Evolutionary conservation across 2,329 filamentous ascomycete species (phyloP).

Genomic region (Lecanicillium sp.): DNA sequence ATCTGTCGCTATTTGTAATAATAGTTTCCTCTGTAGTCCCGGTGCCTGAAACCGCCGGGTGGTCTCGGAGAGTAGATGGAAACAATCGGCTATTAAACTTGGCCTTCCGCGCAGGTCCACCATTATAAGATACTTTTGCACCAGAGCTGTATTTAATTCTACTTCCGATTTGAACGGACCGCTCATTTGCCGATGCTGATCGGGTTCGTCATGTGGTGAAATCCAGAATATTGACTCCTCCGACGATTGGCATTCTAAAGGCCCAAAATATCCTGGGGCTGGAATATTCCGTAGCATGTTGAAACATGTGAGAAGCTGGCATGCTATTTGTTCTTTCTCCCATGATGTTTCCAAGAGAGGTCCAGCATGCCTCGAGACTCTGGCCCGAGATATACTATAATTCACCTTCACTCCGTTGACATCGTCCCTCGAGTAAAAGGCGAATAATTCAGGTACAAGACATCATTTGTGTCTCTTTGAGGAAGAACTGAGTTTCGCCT

Average conservation of each 20-base stretch:
- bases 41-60: slow-evolving; percentile 12
- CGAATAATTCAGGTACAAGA: slow-evolving; percentile 6
- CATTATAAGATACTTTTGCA: slow-evolving; percentile 12
- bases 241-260: slow-evolving; percentile 11
- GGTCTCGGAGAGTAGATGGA: slow-evolving; percentile 1
- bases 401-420: slow-evolving; percentile 4
- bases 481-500: slow-evolving; percentile 8
- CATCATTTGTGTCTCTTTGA: slow-evolving; percentile 1
- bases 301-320: slow-evolving; percentile 1
- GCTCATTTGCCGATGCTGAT: slow-evolving; percentile 5
- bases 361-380: slow-evolving; percentile 6
- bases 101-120: slow-evolving; percentile 2
- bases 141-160: slow-evolving; percentile 9
- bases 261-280: slow-evolving; percentile 13
- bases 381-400: slow-evolving; percentile 12
- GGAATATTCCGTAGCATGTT: slow-evolving; percentile 1
- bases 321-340: slow-evolving; percentile 7
- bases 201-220: slow-evolving; percentile 4
- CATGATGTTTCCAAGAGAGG: slow-evolving; percentile 2
- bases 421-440: slow-evolving; percentile 2
- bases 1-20: slow-evolving; percentile 9
- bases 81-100: slow-evolving; percentile 2
- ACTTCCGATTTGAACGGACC: slow-evolving; percentile 8
- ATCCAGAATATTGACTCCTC: slow-evolving; percentile 12
- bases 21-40: slow-evolving; percentile 17